Evolutionary conservation across 2,329 filamentous ascomycete genomes (phyloP), one percentile per base, ranked within the genome.

Genomic region (Calycina herbarum): DNA sequence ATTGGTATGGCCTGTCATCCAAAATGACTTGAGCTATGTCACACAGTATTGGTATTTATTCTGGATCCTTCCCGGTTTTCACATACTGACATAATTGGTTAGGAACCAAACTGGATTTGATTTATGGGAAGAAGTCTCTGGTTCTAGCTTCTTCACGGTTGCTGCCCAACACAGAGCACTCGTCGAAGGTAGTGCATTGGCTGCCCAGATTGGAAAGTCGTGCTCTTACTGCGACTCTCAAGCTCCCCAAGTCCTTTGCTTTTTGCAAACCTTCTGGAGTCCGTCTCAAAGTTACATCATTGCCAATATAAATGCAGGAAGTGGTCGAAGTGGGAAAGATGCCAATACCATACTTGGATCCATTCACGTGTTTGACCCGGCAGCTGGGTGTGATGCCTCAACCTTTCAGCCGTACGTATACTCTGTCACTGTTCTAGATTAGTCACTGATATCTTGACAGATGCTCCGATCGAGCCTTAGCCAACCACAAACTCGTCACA

Each of bases 91-190:
- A 40, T 66, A 42, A 8, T 13, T 40, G 5, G 42, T 59, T 24
- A 75, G 74, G 75, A 86, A 84, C 66, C 77, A 82, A 65, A 82
- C 82, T 5, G 83, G 82, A 0, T 95, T 87, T 73, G 92, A 96
- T 76, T 82, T 96, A 2, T 95, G 92, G 92, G 92, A 95, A 76
- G 92, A 95, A 76, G 86, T 94, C 15, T 80, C 82, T 29, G 90
- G 91, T 51, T 88, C 86, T 27, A 93, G 90, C 0, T 95, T 94
- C 81, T 96, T 94, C 78, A 95, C 92, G 1, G 79, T 88, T 38
- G 85, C 87, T 2, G 83, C 85, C 51, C 86, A 91, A 67, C 87
- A 94, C 75, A 86, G 91, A 70, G 83, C 86, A n/a, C 80, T 89
- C 15, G 80, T 88, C 6, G 87, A 91, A 77, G 92, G 92, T 5